phyloP scores from a whole-genome alignment of 1,139 yeast species.

The Arxiozyma slooffiae region DNA sequence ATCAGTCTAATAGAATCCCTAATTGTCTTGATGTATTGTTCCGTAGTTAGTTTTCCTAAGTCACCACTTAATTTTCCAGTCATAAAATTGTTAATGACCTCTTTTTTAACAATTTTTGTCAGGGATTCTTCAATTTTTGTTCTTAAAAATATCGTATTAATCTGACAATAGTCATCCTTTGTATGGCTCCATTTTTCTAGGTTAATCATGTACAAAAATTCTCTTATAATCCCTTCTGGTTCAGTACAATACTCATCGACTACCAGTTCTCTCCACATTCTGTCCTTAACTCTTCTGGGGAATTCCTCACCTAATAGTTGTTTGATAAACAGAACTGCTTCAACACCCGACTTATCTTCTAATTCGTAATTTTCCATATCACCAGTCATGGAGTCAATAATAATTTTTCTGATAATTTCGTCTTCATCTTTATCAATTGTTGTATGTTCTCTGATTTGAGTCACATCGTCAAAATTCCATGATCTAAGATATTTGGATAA shows the following conservation, averaged over 20 bases:
- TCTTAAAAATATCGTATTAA: neutral
- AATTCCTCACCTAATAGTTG: neutral
- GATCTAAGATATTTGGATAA: neutral
- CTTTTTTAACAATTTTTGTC: neutral
- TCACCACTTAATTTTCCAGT: neutral
- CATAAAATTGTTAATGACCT: neutral
- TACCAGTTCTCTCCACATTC: neutral
- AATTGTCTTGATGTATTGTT: neutral
- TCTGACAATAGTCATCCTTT: neutral
- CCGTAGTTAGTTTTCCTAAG: neutral
- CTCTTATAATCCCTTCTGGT: neutral
- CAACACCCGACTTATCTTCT: neutral
- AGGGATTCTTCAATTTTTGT: neutral
- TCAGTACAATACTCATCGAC: slow-evolving; percentile 2
- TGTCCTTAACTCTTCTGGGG: neutral
- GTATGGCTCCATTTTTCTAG: neutral
- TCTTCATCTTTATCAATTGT: neutral
- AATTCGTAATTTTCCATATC: neutral
- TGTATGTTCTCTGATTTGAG: neutral
- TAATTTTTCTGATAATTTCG: neutral
- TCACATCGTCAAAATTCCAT: slow-evolving; percentile 2
- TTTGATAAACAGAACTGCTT: neutral
- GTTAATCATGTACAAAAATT: neutral
- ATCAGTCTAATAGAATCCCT: neutral
- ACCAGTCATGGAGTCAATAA: neutral